Evolutionary conservation across 2,329 filamentous ascomycete species (phyloP), one percentile per base, ranked within the genome.

Genomic region (Penicillium paneum): DNA sequence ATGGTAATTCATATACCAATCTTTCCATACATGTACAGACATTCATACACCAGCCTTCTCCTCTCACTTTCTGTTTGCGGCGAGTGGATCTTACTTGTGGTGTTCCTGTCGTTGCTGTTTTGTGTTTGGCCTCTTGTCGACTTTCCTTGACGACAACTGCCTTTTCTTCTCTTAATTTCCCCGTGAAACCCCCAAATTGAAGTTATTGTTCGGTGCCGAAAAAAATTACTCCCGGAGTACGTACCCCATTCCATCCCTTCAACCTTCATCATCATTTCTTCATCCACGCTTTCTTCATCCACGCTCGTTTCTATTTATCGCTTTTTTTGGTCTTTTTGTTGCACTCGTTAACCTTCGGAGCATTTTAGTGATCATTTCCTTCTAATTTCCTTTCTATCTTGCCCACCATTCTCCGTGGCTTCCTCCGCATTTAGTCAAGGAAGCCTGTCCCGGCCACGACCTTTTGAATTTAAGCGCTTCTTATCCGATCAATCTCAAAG

Each of bases 391-490:
- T 53, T 52, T 53, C 52, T 48, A 21, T 31, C 24, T 39, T 29
- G 34, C 28, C 38, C 21, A 52, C 50, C 58, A 55, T 58, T 66
- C 68, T 68, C 62, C 72, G 67, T 76, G 74, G 74, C 74, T 67
- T 75, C 74, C 67, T 70, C 71, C 61, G 67, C 73, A 63, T 78
- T 78, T 64, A 67, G 68, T 60, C 68, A 68, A 63, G 69, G 71
- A 67, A 74, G 69, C 70, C 64, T 73, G 59, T 66, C 70, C 55
- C 72, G 76, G 73, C 74, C 75, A 63, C 71, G 71, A 63, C 76
- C 77, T 43, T 80, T 80, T 63, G 74, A 79, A 58, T 73, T 79
- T 52, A 74, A 75, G 64, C 70, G 71, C 45, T 79, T 79, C 62
- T 66, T 80, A 59, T 68, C 71, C 52, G 69, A 74, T 49, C 74